These are phyloP conservation scores for Obba rivulosa DNA, from an alignment of 768 basidiomycete species.

Conservation along the genomic window DNA sequence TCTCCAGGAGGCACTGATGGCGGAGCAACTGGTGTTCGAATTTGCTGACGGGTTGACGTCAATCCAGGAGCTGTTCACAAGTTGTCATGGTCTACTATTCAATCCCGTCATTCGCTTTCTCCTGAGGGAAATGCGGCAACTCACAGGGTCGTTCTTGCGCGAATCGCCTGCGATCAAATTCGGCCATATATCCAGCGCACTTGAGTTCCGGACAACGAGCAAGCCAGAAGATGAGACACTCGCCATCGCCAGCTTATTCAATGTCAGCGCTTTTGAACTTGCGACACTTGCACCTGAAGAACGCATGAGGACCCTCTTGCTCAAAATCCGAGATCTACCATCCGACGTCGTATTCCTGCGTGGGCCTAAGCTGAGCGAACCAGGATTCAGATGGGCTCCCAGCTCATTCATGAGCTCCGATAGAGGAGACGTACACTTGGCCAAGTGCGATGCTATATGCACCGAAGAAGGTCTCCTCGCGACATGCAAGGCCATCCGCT, in stretches of 20 bases:
- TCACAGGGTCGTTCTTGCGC: too few species aligned
- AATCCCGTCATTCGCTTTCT: too few species aligned
- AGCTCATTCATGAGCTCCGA: neutral
- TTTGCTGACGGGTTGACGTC: neutral
- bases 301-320: constrained; percentile 3
- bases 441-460: too few species aligned
- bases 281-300: neutral
- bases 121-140: too few species aligned
- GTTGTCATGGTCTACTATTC: too few species aligned
- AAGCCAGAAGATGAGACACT: constrained; percentile 1
- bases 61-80: neutral
- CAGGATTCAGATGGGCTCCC: constrained; percentile 1
- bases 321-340: neutral
- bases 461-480: too few species aligned
- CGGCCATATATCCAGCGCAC: neutral
- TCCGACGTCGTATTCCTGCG: neutral
- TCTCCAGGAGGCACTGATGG: neutral
- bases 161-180: neutral
- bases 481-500: too few species aligned
- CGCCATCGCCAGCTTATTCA: neutral
- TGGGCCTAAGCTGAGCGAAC: neutral
- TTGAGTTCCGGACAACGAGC: neutral
- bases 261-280: neutral
- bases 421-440: too few species aligned
- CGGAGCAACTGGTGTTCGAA: neutral